Evolutionary conservation across 179 eudicot species (phyloP).

Genomic region (Silene vulgaris): DNA sequence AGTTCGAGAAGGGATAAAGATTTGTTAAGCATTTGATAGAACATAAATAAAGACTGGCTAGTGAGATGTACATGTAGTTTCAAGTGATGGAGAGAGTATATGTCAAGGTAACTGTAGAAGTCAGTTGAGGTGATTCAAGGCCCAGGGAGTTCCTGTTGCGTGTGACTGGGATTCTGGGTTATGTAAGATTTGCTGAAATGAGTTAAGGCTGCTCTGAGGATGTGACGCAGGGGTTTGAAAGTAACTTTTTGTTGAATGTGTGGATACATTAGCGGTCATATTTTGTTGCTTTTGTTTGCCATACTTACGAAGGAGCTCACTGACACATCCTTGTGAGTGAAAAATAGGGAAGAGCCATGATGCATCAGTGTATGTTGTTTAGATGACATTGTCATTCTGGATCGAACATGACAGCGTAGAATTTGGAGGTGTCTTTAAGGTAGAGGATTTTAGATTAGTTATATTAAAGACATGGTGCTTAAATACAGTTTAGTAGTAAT

Average conservation of each 20-base stretch:
- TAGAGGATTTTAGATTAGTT: neutral
- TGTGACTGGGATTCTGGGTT: conserved; percentile 1
- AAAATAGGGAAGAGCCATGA: neutral
- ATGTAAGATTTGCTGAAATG: neutral
- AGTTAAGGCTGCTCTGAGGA: neutral
- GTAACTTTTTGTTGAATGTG: neutral
- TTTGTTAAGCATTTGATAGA: neutral
- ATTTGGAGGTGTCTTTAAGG: neutral
- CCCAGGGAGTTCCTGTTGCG: neutral
- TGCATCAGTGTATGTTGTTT: neutral
- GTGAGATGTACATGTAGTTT: neutral
- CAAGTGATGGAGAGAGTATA: neutral
- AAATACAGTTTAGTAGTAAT: neutral
- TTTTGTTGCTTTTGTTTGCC: neutral
- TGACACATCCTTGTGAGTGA: neutral
- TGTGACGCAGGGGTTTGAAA: neutral
- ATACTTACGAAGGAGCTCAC: neutral
- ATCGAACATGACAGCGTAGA: neutral
- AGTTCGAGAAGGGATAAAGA: neutral
- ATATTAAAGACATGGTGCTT: neutral
- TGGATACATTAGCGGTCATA: neutral
- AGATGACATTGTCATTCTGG: conserved; percentile 1
- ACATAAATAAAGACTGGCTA: neutral
- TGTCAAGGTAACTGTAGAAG: neutral
- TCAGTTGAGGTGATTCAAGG: neutral